Conservation (phyloP, 768 basidiomycete species). For the Naganishia randhawae region DNA sequence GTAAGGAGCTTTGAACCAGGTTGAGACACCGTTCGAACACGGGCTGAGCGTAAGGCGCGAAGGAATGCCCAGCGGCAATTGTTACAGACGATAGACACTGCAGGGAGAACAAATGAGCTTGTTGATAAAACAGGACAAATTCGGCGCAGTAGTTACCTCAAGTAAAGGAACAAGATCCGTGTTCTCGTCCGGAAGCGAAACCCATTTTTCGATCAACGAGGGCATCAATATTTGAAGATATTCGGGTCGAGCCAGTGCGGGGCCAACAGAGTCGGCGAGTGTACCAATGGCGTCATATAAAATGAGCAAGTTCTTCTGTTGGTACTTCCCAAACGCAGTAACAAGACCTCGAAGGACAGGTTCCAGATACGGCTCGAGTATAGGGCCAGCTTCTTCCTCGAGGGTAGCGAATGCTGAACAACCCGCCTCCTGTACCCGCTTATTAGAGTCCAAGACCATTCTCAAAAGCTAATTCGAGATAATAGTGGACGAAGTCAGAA, state of each 20-base stretch:
- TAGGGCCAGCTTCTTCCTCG: conserved; percentile 90
- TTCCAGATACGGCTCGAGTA: conserved; percentile 87
- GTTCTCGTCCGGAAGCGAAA: conserved; percentile 83
- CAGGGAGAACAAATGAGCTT: background rate
- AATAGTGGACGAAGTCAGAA: background rate
- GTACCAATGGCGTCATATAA: conserved; percentile 99
- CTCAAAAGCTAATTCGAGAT: conserved; percentile 67
- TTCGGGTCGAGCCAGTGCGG: conserved; percentile 74
- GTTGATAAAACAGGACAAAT: background rate
- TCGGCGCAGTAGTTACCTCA: conserved; percentile 62
- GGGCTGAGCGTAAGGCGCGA: conserved; percentile 79
- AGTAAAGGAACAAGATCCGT: conserved; percentile 89
- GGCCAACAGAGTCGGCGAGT: conserved; percentile 89
- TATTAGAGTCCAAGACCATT: conserved; percentile 97
- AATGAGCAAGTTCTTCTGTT: conserved; percentile 98
- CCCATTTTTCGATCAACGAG: conserved; percentile 82
- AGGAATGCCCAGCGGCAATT: conserved; percentile 86
- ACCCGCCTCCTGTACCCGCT: conserved; percentile 97
- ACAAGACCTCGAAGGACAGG: conserved; percentile 92
- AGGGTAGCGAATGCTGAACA: conserved; percentile 98
- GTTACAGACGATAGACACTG: conserved; percentile 97
- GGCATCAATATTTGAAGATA: conserved; percentile 97
- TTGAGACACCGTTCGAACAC: conserved; percentile 87
- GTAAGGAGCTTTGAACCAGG: conserved; percentile 75
- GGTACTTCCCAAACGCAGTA: conserved; percentile 94